These are phyloP conservation scores for Arthrinium puccinioides DNA, from an alignment of 2,329 filamentous ascomycete genomes.

Conservation along the genomic window DNA sequence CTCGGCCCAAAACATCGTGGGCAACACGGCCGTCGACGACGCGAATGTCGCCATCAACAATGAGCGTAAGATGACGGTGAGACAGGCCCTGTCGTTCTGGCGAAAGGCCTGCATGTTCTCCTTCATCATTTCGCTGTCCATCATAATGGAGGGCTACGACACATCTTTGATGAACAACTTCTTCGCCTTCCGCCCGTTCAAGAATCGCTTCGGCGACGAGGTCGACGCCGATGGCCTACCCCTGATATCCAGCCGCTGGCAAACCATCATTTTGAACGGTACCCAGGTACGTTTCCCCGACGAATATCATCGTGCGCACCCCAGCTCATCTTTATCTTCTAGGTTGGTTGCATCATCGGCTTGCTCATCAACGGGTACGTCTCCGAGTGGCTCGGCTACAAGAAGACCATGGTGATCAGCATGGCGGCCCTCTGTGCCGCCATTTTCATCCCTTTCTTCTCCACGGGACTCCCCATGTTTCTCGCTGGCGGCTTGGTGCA, in stretches of 20 bases:
- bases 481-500: slow-evolving; percentile 6
- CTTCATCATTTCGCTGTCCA: slow-evolving; percentile 7
- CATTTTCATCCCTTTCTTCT: slow-evolving; percentile 9
- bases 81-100: slow-evolving; percentile 5
- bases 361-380: slow-evolving; percentile 6
- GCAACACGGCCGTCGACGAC: neutral
- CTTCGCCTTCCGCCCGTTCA: slow-evolving; percentile 7
- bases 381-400: slow-evolving; percentile 8
- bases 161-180: slow-evolving; percentile 8
- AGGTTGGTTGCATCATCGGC: slow-evolving; percentile 6
- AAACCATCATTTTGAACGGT: slow-evolving; percentile 7
- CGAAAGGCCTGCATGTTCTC: slow-evolving; percentile 5
- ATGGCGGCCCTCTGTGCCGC: slow-evolving; percentile 5
- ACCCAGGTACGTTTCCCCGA: neutral
- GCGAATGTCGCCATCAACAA: slow-evolving; percentile 6
- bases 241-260: slow-evolving; percentile 6
- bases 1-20: slow-evolving; percentile 1
- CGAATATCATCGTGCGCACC: neutral
- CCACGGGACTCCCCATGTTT: slow-evolving; percentile 6
- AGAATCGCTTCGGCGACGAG: slow-evolving; percentile 8
- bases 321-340: neutral
- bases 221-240: slow-evolving; percentile 4
- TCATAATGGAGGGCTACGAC: slow-evolving; percentile 8
- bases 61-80: slow-evolving; percentile 4
- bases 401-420: slow-evolving; percentile 5